Evolutionary conservation across 805 yeast genomes (phyloP).

Genomic region (Alloascoidea africana): DNA sequence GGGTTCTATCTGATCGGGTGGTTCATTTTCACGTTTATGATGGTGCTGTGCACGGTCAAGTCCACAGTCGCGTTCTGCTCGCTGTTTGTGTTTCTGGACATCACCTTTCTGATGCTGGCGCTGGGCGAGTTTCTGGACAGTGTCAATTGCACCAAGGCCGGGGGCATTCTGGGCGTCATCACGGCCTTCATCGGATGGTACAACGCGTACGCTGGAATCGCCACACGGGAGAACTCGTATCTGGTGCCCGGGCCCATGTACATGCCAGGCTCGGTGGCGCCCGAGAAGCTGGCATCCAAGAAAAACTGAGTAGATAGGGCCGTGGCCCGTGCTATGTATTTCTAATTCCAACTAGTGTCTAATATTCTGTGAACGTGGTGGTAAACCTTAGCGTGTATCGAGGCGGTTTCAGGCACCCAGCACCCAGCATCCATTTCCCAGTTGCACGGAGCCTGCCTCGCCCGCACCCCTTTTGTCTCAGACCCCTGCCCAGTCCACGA

Average conservation of each 20-base stretch:
- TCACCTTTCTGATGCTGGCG: conserved; percentile 41
- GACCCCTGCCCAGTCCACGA: no score
- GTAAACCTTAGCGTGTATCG: no score
- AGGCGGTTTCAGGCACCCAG: no score
- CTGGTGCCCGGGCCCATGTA: conserved; percentile 31
- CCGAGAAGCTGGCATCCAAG: no score
- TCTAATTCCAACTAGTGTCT: no score
- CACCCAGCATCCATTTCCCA: no score
- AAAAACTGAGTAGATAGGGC: no score
- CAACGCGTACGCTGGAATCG: conserved; percentile 48
- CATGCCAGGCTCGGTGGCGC: conserved; percentile 33
- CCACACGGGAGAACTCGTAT: conserved; percentile 43
- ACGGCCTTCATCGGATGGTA: conserved; percentile 45
- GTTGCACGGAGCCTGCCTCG: no score
- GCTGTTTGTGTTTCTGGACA: conserved; percentile 33
- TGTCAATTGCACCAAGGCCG: conserved; percentile 31
- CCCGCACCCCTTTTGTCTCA: no score
- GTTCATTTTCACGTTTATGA: conserved; percentile 43
- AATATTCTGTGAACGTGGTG: no score
- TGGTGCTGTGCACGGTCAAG: conserved; percentile 38
- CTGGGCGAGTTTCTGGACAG: conserved; percentile 31
- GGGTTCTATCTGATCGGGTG: conserved; percentile 50
- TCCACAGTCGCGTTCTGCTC: conserved; percentile 51
- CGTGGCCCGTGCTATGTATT: no score
- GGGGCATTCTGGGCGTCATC: conserved; percentile 45